Percentiles rank a stretch among this genome's conserved stretches.
These are phyloP conservation scores for Diplosphaera chodatii DNA, from an alignment of 139 green algal species.

Conservation along the genomic window DNA sequence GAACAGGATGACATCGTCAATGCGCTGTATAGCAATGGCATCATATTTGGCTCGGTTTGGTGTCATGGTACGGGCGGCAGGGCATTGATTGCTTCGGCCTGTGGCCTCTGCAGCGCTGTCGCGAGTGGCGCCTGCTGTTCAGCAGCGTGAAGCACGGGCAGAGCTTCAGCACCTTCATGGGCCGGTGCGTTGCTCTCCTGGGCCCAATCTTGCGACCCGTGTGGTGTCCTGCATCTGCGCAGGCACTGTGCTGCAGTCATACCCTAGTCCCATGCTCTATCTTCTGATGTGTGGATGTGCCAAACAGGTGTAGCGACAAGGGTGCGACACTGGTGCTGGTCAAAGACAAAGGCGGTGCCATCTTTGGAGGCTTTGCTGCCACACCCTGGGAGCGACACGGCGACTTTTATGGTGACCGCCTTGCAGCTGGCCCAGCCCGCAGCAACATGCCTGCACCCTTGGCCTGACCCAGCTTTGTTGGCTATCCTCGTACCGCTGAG, in stretches of 20 bases:
- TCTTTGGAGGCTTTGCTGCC: slow-evolving; percentile 47
- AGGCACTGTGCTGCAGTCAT: too few relatives aligned
- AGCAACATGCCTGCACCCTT: neutral
- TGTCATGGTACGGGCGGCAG: too few relatives aligned
- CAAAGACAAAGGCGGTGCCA: slow-evolving; percentile 27
- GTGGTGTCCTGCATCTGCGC: too few relatives aligned
- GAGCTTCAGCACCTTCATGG: slow-evolving; percentile 53
- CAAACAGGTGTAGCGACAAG: slow-evolving; percentile 5
- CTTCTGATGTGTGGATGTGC: neutral
- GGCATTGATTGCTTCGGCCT: too few relatives aligned
- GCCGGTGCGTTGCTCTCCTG: neutral
- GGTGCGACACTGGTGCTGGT: slow-evolving; percentile 40
- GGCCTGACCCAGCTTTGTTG: too few relatives aligned
- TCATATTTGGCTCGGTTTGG: too few relatives aligned
- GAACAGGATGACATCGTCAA: too few relatives aligned
- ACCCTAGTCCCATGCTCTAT: neutral
- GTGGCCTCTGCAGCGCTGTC: slow-evolving; percentile 7
- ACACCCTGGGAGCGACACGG: slow-evolving; percentile 42
- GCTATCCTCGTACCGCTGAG: too few relatives aligned
- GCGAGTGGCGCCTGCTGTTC: slow-evolving; percentile 50
- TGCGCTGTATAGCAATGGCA: too few relatives aligned
- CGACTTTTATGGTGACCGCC: slow-evolving; percentile 38
- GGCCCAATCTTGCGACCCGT: too few relatives aligned
- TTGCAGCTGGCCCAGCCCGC: neutral
- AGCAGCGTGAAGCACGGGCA: slow-evolving; percentile 39